These are phyloP conservation scores for Ogataea parapolymorpha DNA, from an alignment of 805 yeast species.

Conservation along the genomic window DNA sequence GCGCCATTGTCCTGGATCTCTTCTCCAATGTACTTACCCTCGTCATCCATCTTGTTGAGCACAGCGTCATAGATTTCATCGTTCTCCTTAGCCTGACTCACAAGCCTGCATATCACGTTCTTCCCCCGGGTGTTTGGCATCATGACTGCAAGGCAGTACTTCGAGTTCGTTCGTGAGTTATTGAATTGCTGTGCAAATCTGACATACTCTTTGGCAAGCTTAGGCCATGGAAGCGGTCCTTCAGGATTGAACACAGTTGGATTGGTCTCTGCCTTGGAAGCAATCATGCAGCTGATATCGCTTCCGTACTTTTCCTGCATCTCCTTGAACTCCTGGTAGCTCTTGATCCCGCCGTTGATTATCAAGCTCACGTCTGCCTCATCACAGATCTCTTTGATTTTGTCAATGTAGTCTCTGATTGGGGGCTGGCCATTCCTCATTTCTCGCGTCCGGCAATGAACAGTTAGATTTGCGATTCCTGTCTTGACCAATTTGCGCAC, in stretches of 20 bases:
- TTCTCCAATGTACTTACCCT: conserved; percentile 28
- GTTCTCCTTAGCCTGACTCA: conserved; percentile 54
- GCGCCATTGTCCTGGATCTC: conserved; percentile 1
- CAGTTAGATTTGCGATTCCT: conserved; percentile 81
- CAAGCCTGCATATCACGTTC: conserved; percentile 48
- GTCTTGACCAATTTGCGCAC: conserved; percentile 61
- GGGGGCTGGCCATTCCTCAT: conserved; percentile 90
- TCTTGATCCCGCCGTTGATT: conserved; percentile 74
- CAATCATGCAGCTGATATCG: conserved; percentile 89
- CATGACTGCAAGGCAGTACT: conserved; percentile 74
- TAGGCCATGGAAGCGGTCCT: conserved; percentile 51
- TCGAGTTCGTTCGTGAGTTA: conserved; percentile 69
- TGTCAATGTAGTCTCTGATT: conserved; percentile 62
- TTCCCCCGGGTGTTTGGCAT: conserved; percentile 46
- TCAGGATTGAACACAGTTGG: conserved; percentile 65
- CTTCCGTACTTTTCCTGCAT: conserved; percentile 53
- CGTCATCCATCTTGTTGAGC: conserved; percentile 34
- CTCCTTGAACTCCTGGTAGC: conserved; percentile 48
- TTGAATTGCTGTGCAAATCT: conserved; percentile 51
- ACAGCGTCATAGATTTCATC: conserved; percentile 44
- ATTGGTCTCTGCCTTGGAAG: conserved; percentile 83
- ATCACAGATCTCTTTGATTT: conserved; percentile 59
- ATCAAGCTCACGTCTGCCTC: conserved; percentile 65
- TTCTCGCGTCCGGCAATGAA: conserved; percentile 84
- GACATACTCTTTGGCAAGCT: conserved; percentile 53